Conservation (phyloP, 2,329 filamentous ascomycete genomes). For the Ophiostoma sp. region DNA sequence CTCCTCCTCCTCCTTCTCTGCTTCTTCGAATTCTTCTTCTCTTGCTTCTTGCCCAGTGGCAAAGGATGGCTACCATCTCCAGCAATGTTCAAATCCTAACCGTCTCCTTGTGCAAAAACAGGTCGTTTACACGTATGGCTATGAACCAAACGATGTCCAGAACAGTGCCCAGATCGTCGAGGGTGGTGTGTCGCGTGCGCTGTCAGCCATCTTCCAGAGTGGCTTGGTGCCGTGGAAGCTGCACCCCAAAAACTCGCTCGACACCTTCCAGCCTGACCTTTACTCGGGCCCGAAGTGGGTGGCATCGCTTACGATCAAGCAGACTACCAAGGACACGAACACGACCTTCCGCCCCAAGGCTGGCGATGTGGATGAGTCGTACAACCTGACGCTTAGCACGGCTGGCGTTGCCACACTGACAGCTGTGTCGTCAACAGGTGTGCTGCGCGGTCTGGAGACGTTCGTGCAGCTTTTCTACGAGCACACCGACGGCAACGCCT, state of each 20-base stretch:
- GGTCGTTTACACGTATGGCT: constrained; percentile 51
- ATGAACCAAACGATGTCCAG: constrained; percentile 44
- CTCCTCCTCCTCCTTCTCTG: constrained; percentile 30
- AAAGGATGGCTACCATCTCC: neutral
- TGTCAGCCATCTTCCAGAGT: constrained; percentile 64
- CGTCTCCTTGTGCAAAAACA: constrained; percentile 34
- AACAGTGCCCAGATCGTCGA: constrained; percentile 56
- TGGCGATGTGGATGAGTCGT: constrained; percentile 72
- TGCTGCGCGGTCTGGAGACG: constrained; percentile 72
- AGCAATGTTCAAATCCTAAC: constrained; percentile 23
- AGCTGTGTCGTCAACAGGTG: constrained; percentile 66
- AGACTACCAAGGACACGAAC: constrained; percentile 55
- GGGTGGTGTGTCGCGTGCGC: constrained; percentile 58
- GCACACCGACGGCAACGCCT: constrained; percentile 57
- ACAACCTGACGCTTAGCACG: constrained; percentile 61
- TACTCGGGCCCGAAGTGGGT: constrained; percentile 51
- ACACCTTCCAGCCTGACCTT: constrained; percentile 63
- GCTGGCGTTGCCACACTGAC: constrained; percentile 62
- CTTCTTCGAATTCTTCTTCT: constrained; percentile 10
- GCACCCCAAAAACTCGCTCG: constrained; percentile 57
- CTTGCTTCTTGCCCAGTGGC: constrained; percentile 23
- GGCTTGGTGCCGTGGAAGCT: constrained; percentile 80
- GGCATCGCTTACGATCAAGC: constrained; percentile 60
- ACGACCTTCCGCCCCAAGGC: constrained; percentile 56
- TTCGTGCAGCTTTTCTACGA: constrained; percentile 79